Evolutionary conservation across 2,329 filamentous ascomycete genomes (phyloP), one percentile per base, ranked within the genome.

Genomic region (Chaetomiaceae sp.): DNA sequence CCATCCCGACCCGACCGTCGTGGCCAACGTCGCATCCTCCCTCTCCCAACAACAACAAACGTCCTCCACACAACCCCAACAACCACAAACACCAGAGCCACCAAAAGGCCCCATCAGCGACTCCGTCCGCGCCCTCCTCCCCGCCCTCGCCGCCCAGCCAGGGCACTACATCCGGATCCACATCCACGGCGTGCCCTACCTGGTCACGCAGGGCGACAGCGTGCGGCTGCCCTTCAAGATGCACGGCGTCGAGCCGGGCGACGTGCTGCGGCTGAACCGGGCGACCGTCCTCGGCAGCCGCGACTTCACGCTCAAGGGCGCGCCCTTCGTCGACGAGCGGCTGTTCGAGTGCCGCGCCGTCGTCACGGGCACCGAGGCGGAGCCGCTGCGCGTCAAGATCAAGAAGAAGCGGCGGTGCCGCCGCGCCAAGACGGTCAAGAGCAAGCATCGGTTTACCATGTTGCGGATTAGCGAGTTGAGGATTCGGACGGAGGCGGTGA

Each of bases 371-470:
- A 82, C 87, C 6, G 94, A 97, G 73, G 81, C 83, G 53, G 88
- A 91, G 74, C 88, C 89, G 31, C 69, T 92, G 74, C 77, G 88
- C 54, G 75, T 84, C 63, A 89, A 89, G 75, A 77, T 88, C 72
- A 92, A 92, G 81, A 92, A 81, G 64, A 91, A 91, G 81, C 74
- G 84, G 76, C 88, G 83, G 65, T 87, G 87, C 70, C 76, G 89
- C 66, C 79, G 87, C 67, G 79, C 82, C 46, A 89, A 84, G 76
- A 83, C 80, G 55, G 87, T 94, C 9, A 86, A 80, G 75, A 96
- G 90, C 77, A 96, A 99, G 80, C 89, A 95, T 68, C 80, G 82
- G 65, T 96, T 88, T 71, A 99, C 94, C 3, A 82, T 96, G 20
- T 67, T 99, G 71, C 80, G 85, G 66, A 87, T 99, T 59, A 87